Conservation (phyloP, 1,284 basidiomycete species). For the Naganishia sp. region DNA sequence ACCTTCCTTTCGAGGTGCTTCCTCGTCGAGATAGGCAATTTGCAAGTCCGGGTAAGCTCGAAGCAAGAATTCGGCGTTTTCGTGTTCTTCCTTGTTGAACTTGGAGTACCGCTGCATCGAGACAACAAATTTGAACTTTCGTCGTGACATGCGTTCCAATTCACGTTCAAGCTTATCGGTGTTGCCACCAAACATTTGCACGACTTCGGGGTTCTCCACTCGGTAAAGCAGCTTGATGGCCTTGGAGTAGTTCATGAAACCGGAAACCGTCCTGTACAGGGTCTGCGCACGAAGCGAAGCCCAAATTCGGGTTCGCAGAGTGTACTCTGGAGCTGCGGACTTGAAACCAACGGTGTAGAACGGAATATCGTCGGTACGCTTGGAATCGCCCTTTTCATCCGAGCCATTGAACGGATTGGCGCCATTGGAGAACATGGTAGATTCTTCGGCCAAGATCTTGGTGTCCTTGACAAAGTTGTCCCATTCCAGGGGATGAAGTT, state of each 20-base stretch:
- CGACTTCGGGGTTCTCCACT: slow-evolving; percentile 98
- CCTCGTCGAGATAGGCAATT: slow-evolving; percentile 98
- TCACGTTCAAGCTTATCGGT: slow-evolving; percentile 96
- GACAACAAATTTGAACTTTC: slow-evolving; percentile 99
- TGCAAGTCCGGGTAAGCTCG: slow-evolving; percentile 99
- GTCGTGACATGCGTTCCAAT: slow-evolving; percentile 92
- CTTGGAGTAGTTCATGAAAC: slow-evolving; percentile 99
- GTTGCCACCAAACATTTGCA: slow-evolving; percentile 95
- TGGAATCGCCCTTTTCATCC: slow-evolving; percentile 80
- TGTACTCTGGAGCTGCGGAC: slow-evolving; percentile 96
- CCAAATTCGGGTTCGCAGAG: slow-evolving; percentile 97
- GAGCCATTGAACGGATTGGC: slow-evolving; percentile 64
- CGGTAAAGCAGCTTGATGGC: slow-evolving; percentile 99
- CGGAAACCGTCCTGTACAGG: slow-evolving; percentile 95
- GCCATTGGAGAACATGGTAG: slow-evolving; percentile 68
- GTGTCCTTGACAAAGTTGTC: slow-evolving; percentile 99
- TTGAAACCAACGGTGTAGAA: slow-evolving; percentile 99
- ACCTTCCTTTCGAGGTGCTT: slow-evolving; percentile 87
- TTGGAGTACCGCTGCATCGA: slow-evolving; percentile 99
- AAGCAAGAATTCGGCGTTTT: slow-evolving; percentile 97
- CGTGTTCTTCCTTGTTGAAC: slow-evolving; percentile 99
- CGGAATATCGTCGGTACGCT: slow-evolving; percentile 89
- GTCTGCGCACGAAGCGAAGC: slow-evolving; percentile 97
- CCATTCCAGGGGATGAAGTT: slow-evolving; percentile 97
- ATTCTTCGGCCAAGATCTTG: slow-evolving; percentile 97